A percentile compares a stretch with the other conserved stretches of the same genome.
These are phyloP conservation scores for Sarcocystis neurona DNA, from an alignment of 169 alveolate genomes.

Conservation along the genomic window DNA sequence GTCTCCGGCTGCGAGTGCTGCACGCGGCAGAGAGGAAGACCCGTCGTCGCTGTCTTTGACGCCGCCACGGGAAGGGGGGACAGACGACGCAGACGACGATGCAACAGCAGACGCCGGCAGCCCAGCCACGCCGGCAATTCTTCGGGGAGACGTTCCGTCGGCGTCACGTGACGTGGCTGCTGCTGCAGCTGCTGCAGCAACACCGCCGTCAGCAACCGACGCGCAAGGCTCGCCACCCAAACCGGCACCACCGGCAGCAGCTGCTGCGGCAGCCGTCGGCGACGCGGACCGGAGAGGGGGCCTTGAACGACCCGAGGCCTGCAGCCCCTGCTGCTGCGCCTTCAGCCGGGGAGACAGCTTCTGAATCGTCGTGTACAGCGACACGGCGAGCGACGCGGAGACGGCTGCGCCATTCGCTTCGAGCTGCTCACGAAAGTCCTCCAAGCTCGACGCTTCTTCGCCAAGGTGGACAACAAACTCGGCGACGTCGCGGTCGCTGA, in stretches of 20 bases:
- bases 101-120: not conserved
- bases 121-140: too few relatives aligned
- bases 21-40: not conserved
- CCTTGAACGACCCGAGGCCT: not conserved
- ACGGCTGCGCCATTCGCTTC: constrained; percentile 62
- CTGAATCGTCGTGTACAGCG: constrained; percentile 65
- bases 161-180: too few relatives aligned
- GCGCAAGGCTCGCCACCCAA: not conserved
- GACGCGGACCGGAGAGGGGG: not conserved
- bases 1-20: constrained; percentile 39
- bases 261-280: not conserved
- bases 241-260: too few relatives aligned
- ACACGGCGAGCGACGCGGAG: constrained; percentile 65
- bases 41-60: not conserved
- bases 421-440: constrained; percentile 55
- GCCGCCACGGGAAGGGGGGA: not conserved
- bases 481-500: constrained; percentile 65
- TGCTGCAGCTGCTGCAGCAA: not conserved
- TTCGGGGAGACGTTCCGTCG: too few relatives aligned
- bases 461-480: constrained; percentile 69
- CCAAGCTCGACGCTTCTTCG: constrained; percentile 44
- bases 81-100: not conserved
- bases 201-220: not conserved
- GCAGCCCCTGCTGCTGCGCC: not conserved
- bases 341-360: constrained; percentile 22